Base-by-base conservation (phyloP, 768 basidiomycete genomes). In the Russula dissimulans region DNA sequence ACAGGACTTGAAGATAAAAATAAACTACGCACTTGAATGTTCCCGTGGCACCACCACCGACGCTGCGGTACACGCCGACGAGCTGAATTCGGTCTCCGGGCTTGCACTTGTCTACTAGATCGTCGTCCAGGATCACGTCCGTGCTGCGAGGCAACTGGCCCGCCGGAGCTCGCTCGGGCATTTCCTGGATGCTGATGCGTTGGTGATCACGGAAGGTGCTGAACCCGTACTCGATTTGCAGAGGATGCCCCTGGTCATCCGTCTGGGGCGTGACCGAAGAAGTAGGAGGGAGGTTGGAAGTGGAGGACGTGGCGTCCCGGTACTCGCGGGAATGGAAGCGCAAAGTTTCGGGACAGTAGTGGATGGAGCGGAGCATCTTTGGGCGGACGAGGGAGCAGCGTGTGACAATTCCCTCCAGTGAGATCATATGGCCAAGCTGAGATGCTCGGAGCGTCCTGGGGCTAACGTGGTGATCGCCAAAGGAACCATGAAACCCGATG, bases 151-250 rank as follows among this genome's bases (percentile, higher is more conserved):
- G 97, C 32, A 99, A 78, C 72, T 97, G 95, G 32, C 97, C 97
- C 46, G 97, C 90, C 29, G 97, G 97, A 14, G 97, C 95, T 26
- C 97, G 85, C 74, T 99, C 97, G 3, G 97, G 97, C 95, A 99
- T 98, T 70, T 99, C 97, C 75, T 99, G 97, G 63, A 99, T 98
- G 72, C 86, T 93, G 70, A 98, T 91, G 65, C 93, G 85, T 73
- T 99, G 97, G 73, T 98, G 92, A 74, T 99, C 97, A 58, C 91
- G 79, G 77, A 97, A 99, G 8, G 89, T 82, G 69, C 89, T 91
- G 64, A 87, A 78, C 5, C 97, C 97, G 69, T 85, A 98, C 75
- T 99, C 97, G 66, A 86, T 97, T 72, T 93, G 83, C 51, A 99
- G 76, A 22, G 83, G 77, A 68, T 85, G 82, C 2, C 93, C 95